These are phyloP conservation scores for Tuctoria greenei DNA, from an alignment of 176 grass and related monocot genomes.

Conservation along the genomic window DNA sequence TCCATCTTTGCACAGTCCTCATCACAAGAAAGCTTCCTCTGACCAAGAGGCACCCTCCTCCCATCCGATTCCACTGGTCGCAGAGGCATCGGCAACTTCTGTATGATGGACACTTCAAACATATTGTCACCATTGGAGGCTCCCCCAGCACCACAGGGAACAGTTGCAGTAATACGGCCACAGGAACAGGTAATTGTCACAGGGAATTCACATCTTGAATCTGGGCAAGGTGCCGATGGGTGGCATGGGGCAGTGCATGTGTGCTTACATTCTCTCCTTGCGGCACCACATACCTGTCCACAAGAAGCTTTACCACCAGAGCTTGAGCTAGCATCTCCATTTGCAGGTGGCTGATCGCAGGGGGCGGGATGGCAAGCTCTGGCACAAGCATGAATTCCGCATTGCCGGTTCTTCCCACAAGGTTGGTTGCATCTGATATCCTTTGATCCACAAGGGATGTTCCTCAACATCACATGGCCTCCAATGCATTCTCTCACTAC, in stretches of 20 bases:
- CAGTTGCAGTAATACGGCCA: slow-evolving; percentile 65
- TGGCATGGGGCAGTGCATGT: slow-evolving; percentile 83
- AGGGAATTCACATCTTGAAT: slow-evolving; percentile 69
- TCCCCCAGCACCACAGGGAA: slow-evolving; percentile 76
- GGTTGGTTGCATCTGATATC: slow-evolving; percentile 94
- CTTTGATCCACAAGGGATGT: slow-evolving; percentile 92
- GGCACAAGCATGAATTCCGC: slow-evolving; percentile 84
- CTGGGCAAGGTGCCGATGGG: slow-evolving; percentile 69
- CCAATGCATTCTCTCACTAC: slow-evolving; percentile 81
- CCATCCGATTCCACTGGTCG: slow-evolving; percentile 70
- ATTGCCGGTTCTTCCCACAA: slow-evolving; percentile 91
- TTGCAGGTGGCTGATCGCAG: slow-evolving; percentile 54
- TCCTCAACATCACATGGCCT: slow-evolving; percentile 85
- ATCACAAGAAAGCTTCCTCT: slow-evolving; percentile 90
- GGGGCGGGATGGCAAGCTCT: slow-evolving; percentile 78
- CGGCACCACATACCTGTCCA: slow-evolving; percentile 79
- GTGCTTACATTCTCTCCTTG: slow-evolving; percentile 93
- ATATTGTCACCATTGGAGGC: slow-evolving; percentile 45
- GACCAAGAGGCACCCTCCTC: slow-evolving; percentile 77
- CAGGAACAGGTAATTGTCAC: slow-evolving; percentile 80
- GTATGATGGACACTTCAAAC: slow-evolving; percentile 68
- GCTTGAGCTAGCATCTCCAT: slow-evolving; percentile 57
- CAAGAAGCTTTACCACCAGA: slow-evolving; percentile 73
- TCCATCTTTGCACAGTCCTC: slow-evolving; percentile 87
- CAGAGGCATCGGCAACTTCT: slow-evolving; percentile 73